Percentiles rank a stretch among this genome's conserved stretches.
phyloP scores from a whole-genome alignment of 441 rosid genomes.

The Pelargonium australe region DNA sequence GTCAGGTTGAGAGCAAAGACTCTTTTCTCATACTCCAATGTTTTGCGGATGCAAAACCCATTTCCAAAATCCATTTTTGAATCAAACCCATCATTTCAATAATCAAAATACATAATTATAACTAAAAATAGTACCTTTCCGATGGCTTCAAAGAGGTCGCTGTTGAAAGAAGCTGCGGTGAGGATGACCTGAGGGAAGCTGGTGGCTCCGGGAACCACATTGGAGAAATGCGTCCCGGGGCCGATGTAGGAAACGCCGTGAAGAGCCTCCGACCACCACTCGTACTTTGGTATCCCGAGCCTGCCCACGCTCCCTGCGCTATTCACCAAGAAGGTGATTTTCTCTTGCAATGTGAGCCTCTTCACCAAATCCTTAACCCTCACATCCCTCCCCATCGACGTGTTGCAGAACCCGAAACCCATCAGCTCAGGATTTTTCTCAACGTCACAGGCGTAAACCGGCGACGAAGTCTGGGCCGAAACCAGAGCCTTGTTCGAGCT shows the following conservation, averaged over 20 bases:
- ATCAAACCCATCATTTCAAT: not conserved
- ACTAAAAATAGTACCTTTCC: conserved; percentile 78
- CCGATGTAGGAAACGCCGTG: conserved; percentile 93
- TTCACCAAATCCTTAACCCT: conserved; percentile 69
- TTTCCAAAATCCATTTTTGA: not conserved
- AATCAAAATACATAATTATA: not conserved
- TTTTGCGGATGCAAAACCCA: not conserved
- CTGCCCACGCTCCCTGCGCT: conserved; percentile 68
- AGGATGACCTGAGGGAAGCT: conserved; percentile 92
- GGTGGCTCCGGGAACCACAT: conserved; percentile 76
- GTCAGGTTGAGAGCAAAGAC: too few relatives aligned
- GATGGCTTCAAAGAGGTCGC: conserved; percentile 67
- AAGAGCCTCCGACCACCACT: conserved; percentile 99
- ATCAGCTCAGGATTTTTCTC: conserved; percentile 43
- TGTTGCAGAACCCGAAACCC: conserved; percentile 51
- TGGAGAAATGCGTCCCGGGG: conserved; percentile 72
- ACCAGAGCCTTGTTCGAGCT: not conserved
- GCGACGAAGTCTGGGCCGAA: not conserved
- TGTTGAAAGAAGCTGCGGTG: conserved; percentile 84
- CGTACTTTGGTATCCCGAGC: conserved; percentile 72
- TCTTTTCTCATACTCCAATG: too few relatives aligned
- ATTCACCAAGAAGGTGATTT: conserved; percentile 56
- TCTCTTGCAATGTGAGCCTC: conserved; percentile 68
- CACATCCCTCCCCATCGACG: conserved; percentile 36
- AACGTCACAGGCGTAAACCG: conserved; percentile 63